Evolutionary conservation across 1,284 basidiomycete species (phyloP), one percentile per base, ranked within the genome.

Genomic region (Ganoderma sinense): DNA sequence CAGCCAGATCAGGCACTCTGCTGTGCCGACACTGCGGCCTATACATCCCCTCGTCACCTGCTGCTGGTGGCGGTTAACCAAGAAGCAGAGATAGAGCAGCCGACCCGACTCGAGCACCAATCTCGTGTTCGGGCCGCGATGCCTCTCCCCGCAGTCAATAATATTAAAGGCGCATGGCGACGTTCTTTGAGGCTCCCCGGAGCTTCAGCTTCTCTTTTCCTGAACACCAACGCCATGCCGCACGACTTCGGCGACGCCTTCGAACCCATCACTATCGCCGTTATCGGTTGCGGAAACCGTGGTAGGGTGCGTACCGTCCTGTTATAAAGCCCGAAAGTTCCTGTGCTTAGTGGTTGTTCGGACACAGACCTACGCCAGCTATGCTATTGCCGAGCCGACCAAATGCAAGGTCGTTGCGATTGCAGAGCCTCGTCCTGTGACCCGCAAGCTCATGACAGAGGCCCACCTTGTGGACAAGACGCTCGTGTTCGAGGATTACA

Each of bases 251-350:
- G 68, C 53, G 59, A 40, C 16, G 36, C 59, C 31, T n/a, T 65
- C 26, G 74, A 77, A 60, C 84, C 84, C 18, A 78, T 88, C 29
- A 87, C 84, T 6, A 67, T 88, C 20, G 86, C 84, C 29, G 78
- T 89, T 69, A 81, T 96, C 58, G 95, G 95, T 29, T 95, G 93
- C 74, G 95, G 95, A 2, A 91, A 94, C 79, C 89, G 95, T 68
- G 94, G 94, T 69, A 85, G 85, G 80, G 92, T 93, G 73, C 69
- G 78, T 72, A 33, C 26, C n/a, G 43, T 48, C 23, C 40, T 43
- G 6, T 56, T 39, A 39, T 31, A 18, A 41, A 11, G 26, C 53
- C n/a, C 8, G 33, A 5, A 18, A 31, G 16, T 29, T n/a, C 23
- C 41, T 23, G 48, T 29, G 48, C 13, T 61, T 4, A 65, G 41